Conservation (phyloP, 768 basidiomycete species). For the Imleria badia region DNA sequence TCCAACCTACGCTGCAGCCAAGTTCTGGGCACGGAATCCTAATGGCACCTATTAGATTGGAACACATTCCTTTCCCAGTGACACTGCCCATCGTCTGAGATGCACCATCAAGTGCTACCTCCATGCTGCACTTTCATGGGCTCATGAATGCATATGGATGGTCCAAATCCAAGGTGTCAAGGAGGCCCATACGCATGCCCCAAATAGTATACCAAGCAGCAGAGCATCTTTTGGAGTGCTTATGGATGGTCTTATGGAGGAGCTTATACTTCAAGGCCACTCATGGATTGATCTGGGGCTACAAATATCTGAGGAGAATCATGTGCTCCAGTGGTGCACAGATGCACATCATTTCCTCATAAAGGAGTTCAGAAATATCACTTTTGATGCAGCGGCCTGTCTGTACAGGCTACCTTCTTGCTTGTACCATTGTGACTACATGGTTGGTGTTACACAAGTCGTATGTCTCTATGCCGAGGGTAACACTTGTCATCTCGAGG, state of each 20-base stretch:
- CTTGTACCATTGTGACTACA: constrained; percentile 2
- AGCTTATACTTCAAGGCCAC: background rate
- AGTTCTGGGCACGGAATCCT: background rate
- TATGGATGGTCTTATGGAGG: background rate
- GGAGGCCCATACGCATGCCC: constrained; percentile 1
- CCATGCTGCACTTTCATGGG: background rate
- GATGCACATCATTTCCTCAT: background rate
- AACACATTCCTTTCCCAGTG: background rate
- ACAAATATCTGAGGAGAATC: constrained; percentile 2
- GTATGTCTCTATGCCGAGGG: no score
- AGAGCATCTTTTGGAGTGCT: background rate
- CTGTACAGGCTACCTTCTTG: background rate
- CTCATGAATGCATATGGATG: constrained; percentile 2
- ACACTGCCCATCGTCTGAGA: background rate
- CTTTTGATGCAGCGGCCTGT: background rate
- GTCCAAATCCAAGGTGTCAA: constrained; percentile 7
- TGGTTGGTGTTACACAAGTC: no score
- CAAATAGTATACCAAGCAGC: no score
- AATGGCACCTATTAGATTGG: constrained; percentile 1
- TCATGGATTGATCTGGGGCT: constrained; percentile 7
- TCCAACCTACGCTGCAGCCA: background rate
- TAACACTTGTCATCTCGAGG: no score
- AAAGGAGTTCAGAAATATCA: background rate
- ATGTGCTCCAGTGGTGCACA: constrained; percentile 5
- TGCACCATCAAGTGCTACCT: background rate